phyloP scores from a whole-genome alignment of 192 early-diverging fungal genomes.

The Linnemannia zychae region DNA sequence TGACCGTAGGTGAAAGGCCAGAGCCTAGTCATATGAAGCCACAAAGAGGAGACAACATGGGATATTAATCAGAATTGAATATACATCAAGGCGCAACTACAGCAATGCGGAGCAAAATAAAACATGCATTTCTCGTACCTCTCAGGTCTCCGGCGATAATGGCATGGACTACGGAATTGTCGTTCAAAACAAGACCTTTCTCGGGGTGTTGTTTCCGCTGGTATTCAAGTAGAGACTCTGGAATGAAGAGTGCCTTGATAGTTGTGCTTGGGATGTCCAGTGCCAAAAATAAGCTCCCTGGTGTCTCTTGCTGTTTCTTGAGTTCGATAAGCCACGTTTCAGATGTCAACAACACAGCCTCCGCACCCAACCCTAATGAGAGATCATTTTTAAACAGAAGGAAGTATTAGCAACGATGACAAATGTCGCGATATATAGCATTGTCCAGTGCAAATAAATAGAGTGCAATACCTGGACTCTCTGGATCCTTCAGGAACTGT shows the following conservation, averaged over 20 bases:
- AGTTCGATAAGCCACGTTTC: slow-evolving; percentile 48
- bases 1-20: slow-evolving; percentile 15
- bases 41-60: background rate
- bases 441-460: background rate
- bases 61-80: background rate
- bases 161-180: slow-evolving; percentile 17
- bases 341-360: slow-evolving; percentile 13
- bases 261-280: slow-evolving; percentile 31
- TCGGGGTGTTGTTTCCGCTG: background rate
- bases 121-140: background rate
- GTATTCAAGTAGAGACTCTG: slow-evolving; percentile 25
- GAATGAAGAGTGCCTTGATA: slow-evolving; percentile 34
- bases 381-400: background rate
- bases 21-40: slow-evolving; percentile 8
- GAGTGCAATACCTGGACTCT: slow-evolving; percentile 29
- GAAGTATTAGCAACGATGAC: background rate
- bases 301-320: slow-evolving; percentile 15
- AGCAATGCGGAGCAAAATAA: background rate
- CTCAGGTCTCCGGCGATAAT: slow-evolving; percentile 34
- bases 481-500: slow-evolving; percentile 29
- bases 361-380: slow-evolving; percentile 10
- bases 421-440: background rate
- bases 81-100: no score
- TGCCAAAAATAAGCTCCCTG: slow-evolving; percentile 42
- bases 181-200: slow-evolving; percentile 27